Evolutionary conservation across 768 basidiomycete species (phyloP).

Genomic region (Holtermannia corniformis): DNA sequence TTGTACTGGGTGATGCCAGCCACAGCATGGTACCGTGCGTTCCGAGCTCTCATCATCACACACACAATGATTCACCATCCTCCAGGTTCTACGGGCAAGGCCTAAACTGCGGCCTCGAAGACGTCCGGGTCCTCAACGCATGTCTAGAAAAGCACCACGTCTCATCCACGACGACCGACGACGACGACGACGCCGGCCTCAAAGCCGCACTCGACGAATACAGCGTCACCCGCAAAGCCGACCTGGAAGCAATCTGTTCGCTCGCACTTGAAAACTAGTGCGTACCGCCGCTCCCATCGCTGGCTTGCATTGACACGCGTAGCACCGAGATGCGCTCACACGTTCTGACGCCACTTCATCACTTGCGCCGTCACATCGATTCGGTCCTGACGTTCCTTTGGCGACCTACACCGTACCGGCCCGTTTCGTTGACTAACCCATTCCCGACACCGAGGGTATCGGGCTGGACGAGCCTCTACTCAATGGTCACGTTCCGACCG

Average conservation of each 20-base stretch:
- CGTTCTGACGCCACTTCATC: constrained; percentile 70
- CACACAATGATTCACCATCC: not conserved
- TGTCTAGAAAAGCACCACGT: constrained; percentile 65
- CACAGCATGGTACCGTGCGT: constrained; percentile 87
- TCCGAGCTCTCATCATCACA: not conserved
- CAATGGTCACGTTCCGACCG: constrained; percentile 95
- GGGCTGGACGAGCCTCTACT: constrained; percentile 90
- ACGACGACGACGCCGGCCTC: constrained; percentile 29
- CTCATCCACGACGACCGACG: constrained; percentile 45
- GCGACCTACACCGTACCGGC: constrained; percentile 5
- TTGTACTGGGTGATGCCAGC: constrained; percentile 87
- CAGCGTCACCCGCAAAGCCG: constrained; percentile 70
- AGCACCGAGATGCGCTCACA: constrained; percentile 92
- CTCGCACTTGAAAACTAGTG: constrained; percentile 97
- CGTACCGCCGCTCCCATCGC: constrained; percentile 43
- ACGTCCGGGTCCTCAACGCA: constrained; percentile 77
- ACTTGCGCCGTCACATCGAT: constrained; percentile 71
- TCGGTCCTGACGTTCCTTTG: constrained; percentile 46
- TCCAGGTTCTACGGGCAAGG: constrained; percentile 58
- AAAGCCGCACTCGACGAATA: constrained; percentile 64
- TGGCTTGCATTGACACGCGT: constrained; percentile 4
- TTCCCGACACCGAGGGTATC: constrained; percentile 54
- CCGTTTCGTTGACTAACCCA: constrained; percentile 39
- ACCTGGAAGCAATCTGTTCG: constrained; percentile 80
- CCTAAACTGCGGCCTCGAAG: constrained; percentile 93